Base-by-base conservation (phyloP, 1,284 basidiomycete species). In the Ustilago esculenta region DNA sequence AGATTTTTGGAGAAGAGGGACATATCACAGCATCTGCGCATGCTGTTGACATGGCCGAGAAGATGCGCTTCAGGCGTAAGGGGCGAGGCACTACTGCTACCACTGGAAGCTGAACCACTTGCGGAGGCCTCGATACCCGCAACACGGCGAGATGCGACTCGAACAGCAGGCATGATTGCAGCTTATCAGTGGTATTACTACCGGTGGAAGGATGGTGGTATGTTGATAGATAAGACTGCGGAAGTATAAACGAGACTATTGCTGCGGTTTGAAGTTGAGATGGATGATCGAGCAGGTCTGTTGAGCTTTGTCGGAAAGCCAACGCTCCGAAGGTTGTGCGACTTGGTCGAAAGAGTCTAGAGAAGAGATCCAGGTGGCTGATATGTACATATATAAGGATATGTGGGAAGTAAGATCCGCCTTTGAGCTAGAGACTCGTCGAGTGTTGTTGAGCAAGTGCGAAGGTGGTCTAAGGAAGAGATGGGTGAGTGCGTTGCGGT, bases 11-110 rank as follows among this genome's bases (percentile, higher is more conserved):
- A 37, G 39, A 75, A 66, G 23, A 57, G 56, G n/a, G 67, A 61
- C 58, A 69, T 65, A 50, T 70, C 61, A 47, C 65, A 68, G 55
- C 59, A 66, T 44, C 55, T 66, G 44, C 73, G 60, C 36, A 73
- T 64, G 57, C 56, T 65, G 61, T 75, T 75, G 51, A 70, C 66
- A 40, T 75, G 59, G 6, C 15, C 33, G 21, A 73, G 66, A 27
- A 73, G 66, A 35, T 61, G 50, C 12, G 30, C 30, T 20, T 64
- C 60, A n/a, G 59, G 55, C 4, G 55, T 63, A 24, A 42, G n/a
- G 2, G 55, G 54, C 5, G 59, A 63, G 2, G 53, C 40, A 11
- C 43, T 43, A 35, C 39, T 50, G 34, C 50, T 58, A 42, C n/a
- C n/a, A n/a, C 51, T 55, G 25, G 51, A 63, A 14, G 59, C 43